These are phyloP conservation scores for Phytophthora palmivora DNA, from an alignment of 352 stramenopile species.

Conservation along the genomic window DNA sequence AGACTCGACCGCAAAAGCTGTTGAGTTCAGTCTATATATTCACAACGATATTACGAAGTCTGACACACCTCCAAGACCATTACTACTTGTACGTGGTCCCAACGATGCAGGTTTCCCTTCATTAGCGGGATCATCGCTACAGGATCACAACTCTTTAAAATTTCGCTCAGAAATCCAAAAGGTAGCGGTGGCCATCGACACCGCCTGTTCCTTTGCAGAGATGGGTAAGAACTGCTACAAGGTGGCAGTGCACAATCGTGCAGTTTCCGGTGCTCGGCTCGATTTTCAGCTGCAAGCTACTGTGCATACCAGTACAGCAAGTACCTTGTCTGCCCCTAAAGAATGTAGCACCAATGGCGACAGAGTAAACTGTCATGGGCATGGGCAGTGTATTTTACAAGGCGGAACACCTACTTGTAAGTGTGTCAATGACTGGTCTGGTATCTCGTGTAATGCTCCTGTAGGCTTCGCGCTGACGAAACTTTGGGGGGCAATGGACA, in stretches of 20 bases:
- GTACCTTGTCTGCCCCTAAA: neutral
- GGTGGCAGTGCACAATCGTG: conserved; percentile 69
- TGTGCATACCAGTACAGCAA: conserved; percentile 35
- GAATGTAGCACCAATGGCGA: conserved; percentile 19
- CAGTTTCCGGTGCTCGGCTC: conserved; percentile 54
- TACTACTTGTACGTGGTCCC: conserved; percentile 66
- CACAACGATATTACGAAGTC: conserved; percentile 46
- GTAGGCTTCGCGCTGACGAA: no score
- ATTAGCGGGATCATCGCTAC: conserved; percentile 46
- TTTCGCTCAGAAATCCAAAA: conserved; percentile 32
- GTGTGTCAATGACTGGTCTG: no score
- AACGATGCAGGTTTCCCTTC: conserved; percentile 63
- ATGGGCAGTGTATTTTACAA: conserved; percentile 57
- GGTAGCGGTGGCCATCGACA: conserved; percentile 55
- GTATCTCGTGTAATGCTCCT: no score
- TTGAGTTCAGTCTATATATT: conserved; percentile 58
- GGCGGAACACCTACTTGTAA: no score
- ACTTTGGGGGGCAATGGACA: no score
- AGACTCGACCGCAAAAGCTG: conserved; percentile 45
- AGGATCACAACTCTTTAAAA: conserved; percentile 59
- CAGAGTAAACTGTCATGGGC: conserved; percentile 52
- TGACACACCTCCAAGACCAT: conserved; percentile 50
- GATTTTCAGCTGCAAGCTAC: conserved; percentile 53
- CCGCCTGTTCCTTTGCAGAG: conserved; percentile 44
- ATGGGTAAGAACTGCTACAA: conserved; percentile 71